Base-by-base conservation (phyloP, 1,284 basidiomycete genomes). In the Ceratobasidium sp. region DNA sequence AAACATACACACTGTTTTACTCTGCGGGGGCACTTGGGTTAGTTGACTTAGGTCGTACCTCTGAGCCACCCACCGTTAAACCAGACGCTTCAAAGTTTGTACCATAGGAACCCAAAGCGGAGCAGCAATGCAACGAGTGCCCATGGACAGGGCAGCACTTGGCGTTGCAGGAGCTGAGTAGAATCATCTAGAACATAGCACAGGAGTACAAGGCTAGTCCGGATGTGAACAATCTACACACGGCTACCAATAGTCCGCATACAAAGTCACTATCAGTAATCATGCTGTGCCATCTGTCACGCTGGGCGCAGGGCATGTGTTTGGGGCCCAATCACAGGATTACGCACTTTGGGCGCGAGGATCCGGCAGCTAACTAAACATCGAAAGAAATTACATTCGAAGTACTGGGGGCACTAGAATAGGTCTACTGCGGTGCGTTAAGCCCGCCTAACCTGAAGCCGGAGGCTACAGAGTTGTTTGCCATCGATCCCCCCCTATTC, bases 401-500 rank as follows among this genome's bases (percentile, higher is more conserved):
- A 2, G 11, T 7, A 59, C 11, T 3, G 11, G 25, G 6, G 29
- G 9, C 32, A 32, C 7, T 54, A 9, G 52, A 22, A 22, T 9
- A 22, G 52, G 11, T 25, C 52, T 22, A 22, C 52, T 22, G 22
- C 4, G 1, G 25, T 5, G n/a, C 9, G n/a, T 54, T 4, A 6
- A 54, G 19, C 13, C 52, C n/a, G 22, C n/a, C 25, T n/a, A n/a
- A 22, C 52, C 52, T 22, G 9, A 54, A 34, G 6, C 56, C 29
- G 32, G 22, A 59, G 25, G 56, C 34, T 19, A 3, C 13, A n/a
- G n/a, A 19, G 22, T 43, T 25, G 67, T 56, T 69, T 22, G 34
- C 37, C 5, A 34, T 37, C 32, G 15, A 34, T 17, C 3, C 29
- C 7, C 68, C 68, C 68, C 68, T 71, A 71, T 71, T 70, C n/a